Base-by-base conservation (phyloP, 129 eudicot genomes). In the Solidago caesia region DNA sequence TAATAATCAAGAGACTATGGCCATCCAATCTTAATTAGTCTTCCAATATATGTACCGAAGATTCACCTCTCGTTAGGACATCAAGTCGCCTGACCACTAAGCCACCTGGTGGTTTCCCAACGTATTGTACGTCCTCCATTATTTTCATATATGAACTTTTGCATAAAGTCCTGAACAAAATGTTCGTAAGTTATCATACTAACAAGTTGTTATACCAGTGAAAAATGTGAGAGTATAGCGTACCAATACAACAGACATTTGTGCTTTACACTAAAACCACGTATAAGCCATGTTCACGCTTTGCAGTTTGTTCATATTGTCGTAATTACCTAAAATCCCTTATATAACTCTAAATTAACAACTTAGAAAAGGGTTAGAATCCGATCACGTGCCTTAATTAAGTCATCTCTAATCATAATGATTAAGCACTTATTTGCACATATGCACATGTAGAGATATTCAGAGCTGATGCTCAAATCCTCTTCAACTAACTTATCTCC, bases 301-400 rank as follows among this genome's bases (percentile, higher is more conserved):
- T 47, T 44, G 46, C 62, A 61, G 16, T 63, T 74, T 47, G 62
- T 62, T 74, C 60, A 43, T 47, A 74, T 63, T 72, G 29, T 72
- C 51, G 11, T 42, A 57, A 42, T 49, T 44, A 59, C 77, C 68
- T 72, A 45, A 72, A 58, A 58, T 72, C 56, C 45, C 68, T 71
- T 47, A 49, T 9, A 25, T 0, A 70, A 6, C 39, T 52, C 75
- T 4, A 8, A 33, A 33, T 33, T 33, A 33, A 33, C 39, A 33
- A 33, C 5, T 76, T 76, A 41, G 47, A 67, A 58, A 69, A 61
- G 41, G 44, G 25, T 8, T 64, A 16, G 14, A 61, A 64, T 55
- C 27, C 7, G 72, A 79, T 49, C 77, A 78, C 73, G 59, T 79
- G 67, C 33, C 33, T 39, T 61, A 53, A 79, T 39, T 61, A 53